Conservation (phyloP, 2,329 filamentous ascomycete species). For the Penicillium sp. region DNA sequence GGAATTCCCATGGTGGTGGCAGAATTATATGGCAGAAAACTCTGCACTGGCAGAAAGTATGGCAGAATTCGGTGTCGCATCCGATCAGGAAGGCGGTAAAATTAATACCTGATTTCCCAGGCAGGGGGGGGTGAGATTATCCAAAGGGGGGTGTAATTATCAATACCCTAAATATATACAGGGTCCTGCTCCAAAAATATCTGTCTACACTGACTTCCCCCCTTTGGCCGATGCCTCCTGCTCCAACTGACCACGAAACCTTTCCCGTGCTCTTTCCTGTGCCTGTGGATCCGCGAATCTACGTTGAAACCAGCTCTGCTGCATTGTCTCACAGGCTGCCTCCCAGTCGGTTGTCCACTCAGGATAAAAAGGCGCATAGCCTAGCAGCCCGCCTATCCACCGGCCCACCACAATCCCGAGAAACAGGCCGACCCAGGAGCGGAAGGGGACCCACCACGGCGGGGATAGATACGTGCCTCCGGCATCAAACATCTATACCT, state of each 20-base stretch:
- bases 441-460: slow-evolving; percentile 2
- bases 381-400: background rate
- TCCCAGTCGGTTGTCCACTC: background rate
- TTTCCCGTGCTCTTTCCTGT: background rate
- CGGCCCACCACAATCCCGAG: slow-evolving; percentile 1
- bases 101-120: too few relatives aligned
- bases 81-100: too few relatives aligned
- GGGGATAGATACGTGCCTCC: background rate
- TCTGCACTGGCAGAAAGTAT: too few relatives aligned
- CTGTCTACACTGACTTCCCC: background rate
- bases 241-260: background rate
- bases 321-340: background rate
- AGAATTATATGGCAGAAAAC: too few relatives aligned
- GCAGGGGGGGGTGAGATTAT: too few relatives aligned
- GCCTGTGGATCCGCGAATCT: background rate
- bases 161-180: too few relatives aligned
- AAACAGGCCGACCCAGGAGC: background rate
- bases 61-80: too few relatives aligned
- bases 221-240: background rate
- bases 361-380: background rate
- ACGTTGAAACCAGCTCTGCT: background rate
- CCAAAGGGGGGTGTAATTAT: too few relatives aligned
- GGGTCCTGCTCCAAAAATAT: background rate
- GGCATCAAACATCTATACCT: background rate
- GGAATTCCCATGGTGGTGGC: too few relatives aligned